These are phyloP conservation scores for Pyrus hybrid DNA, from an alignment of 331 rosid genomes.

Conservation along the genomic window DNA sequence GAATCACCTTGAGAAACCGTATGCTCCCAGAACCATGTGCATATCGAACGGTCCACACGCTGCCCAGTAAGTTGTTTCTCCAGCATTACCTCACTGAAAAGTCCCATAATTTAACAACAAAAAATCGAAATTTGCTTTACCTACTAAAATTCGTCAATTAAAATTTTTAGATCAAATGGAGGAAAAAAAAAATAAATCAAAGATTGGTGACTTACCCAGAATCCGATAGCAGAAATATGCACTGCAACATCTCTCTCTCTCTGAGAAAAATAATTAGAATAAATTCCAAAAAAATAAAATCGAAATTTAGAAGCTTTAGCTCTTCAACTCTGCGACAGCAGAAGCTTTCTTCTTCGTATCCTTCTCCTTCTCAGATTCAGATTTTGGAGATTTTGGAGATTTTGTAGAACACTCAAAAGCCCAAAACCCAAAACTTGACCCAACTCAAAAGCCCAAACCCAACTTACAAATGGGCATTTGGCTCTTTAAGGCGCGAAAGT, in stretches of 20 bases:
- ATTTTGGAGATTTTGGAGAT: background rate
- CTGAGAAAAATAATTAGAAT: background rate
- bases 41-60: constrained; percentile 91
- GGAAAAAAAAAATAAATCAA: background rate
- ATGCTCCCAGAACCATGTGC: constrained; percentile 91
- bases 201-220: constrained; percentile 49
- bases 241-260: constrained; percentile 70
- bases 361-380: background rate
- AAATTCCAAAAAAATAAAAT: background rate
- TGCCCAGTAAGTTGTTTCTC: constrained; percentile 96
- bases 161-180: background rate
- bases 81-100: constrained; percentile 76
- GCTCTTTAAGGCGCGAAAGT: background rate
- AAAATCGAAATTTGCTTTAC: background rate
- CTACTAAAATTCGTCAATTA: background rate
- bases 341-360: background rate
- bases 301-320: background rate
- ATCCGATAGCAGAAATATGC: constrained; percentile 89
- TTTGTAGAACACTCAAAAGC: background rate
- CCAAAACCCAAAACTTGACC: background rate
- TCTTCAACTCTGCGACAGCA: no score
- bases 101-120: background rate
- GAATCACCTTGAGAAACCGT: constrained; percentile 68
- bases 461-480: background rate
- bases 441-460: background rate